Evolutionary conservation across 495 filamentous ascomycete species (phyloP).

Genomic region (Cercophora samala): DNA sequence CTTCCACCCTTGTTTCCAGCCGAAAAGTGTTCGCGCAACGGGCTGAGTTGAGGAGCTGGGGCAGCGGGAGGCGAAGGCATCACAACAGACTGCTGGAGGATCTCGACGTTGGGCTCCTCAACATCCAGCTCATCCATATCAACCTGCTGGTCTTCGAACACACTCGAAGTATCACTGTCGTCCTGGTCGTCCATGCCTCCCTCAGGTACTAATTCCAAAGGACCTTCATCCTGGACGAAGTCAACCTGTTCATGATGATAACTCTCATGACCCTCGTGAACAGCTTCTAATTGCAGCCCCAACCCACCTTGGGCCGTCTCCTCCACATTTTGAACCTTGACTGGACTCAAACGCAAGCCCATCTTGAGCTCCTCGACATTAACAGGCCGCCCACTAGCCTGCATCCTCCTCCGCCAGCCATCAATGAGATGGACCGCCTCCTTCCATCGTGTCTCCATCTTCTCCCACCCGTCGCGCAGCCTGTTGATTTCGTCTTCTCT

Average conservation of each 20-base stretch:
- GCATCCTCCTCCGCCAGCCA: constrained; percentile 83
- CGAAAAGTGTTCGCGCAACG: constrained; percentile 46
- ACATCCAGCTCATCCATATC: constrained; percentile 49
- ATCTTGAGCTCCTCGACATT: constrained; percentile 79
- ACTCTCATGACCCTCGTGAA: constrained; percentile 41
- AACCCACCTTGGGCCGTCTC: constrained; percentile 39
- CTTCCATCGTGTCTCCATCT: constrained; percentile 85
- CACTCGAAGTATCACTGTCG: constrained; percentile 15
- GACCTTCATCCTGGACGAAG: constrained; percentile 21
- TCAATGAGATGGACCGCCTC: constrained; percentile 90
- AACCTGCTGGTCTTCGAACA: constrained; percentile 38
- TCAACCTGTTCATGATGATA: not conserved
- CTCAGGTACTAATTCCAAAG: constrained; percentile 27
- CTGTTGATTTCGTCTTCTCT: constrained; percentile 85
- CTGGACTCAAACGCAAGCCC: constrained; percentile 65
- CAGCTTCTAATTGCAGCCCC: constrained; percentile 36
- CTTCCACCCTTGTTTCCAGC: constrained; percentile 41
- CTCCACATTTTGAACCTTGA: constrained; percentile 52
- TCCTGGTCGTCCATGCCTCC: constrained; percentile 20
- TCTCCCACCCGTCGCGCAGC: constrained; percentile 80
- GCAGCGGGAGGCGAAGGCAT: constrained; percentile 37
- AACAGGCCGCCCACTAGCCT: constrained; percentile 71
- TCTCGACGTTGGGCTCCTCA: constrained; percentile 48
- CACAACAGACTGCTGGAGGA: constrained; percentile 42
- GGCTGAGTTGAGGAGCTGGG: constrained; percentile 42